Conservation (phyloP, 1,284 basidiomycete genomes). For the Crepidotus sp. region DNA sequence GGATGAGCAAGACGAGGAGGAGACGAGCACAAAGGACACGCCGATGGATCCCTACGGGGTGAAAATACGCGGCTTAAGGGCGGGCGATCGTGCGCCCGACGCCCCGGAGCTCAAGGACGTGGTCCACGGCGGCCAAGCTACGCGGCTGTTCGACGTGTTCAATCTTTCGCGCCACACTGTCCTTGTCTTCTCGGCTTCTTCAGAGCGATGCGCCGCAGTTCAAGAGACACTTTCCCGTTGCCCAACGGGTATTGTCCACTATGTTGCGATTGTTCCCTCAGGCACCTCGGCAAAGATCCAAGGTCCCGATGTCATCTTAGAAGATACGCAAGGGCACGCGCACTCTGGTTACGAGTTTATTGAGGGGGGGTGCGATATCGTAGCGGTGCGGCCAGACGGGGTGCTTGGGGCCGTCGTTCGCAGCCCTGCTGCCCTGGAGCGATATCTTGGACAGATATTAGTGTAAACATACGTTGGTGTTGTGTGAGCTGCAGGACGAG, state of each 20-base stretch:
- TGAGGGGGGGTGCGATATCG: slow-evolving; percentile 24
- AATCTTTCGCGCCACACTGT: slow-evolving; percentile 4
- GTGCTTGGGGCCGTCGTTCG: slow-evolving; percentile 31
- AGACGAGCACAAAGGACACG: too few species aligned
- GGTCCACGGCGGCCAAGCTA: neutral
- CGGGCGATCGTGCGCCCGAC: slow-evolving; percentile 12
- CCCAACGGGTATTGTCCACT: too few species aligned
- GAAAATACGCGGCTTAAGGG: neutral
- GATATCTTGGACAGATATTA: slow-evolving; percentile 26
- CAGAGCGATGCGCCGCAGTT: too few species aligned
- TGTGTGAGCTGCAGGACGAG: too few species aligned
- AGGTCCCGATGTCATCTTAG: slow-evolving; percentile 24
- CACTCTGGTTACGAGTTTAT: slow-evolving; percentile 27
- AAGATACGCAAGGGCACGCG: slow-evolving; percentile 30
- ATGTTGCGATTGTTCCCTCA: too few species aligned
- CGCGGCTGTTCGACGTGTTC: slow-evolving; percentile 2
- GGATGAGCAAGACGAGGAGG: slow-evolving; percentile 13
- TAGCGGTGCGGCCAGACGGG: slow-evolving; percentile 33
- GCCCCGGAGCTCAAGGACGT: slow-evolving; percentile 3
- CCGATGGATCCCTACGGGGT: neutral
- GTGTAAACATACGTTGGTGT: too few species aligned
- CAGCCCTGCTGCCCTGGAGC: slow-evolving; percentile 23
- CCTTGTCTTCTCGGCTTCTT: slow-evolving; percentile 1
- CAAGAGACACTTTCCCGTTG: too few species aligned
- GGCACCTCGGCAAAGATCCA: slow-evolving; percentile 16